These are phyloP conservation scores for Catharanthus roseus DNA, from an alignment of 257 asterid species.

Conservation along the genomic window DNA sequence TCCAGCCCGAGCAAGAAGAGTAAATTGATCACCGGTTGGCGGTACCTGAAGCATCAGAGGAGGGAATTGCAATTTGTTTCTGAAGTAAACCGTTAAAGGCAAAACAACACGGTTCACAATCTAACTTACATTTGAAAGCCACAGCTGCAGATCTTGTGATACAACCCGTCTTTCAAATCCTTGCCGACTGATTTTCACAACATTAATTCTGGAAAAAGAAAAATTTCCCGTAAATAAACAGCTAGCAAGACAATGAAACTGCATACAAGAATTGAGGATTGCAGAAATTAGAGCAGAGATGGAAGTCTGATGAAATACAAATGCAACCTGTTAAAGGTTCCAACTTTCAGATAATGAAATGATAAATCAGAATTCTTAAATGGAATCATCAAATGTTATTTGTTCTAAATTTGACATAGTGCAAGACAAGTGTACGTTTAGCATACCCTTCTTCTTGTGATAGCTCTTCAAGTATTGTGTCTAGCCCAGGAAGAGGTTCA, in stretches of 20 bases:
- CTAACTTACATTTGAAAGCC: slow-evolving; percentile 88
- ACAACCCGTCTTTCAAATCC: slow-evolving; percentile 95
- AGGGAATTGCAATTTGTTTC: slow-evolving; percentile 8
- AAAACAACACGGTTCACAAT: neutral
- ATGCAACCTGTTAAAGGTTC: neutral
- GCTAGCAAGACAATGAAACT: neutral
- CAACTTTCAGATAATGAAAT: neutral
- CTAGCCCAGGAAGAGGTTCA: slow-evolving; percentile 93
- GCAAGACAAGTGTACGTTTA: neutral
- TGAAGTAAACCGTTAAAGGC: neutral
- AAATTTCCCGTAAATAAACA: slow-evolving; percentile 7
- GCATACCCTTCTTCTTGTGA: slow-evolving; percentile 86
- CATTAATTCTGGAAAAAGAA: slow-evolving; percentile 41
- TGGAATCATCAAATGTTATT: neutral
- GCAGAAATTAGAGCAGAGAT: neutral
- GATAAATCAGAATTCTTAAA: neutral
- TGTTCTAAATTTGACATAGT: neutral
- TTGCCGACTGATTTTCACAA: slow-evolving; percentile 69
- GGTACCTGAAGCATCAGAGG: slow-evolving; percentile 51
- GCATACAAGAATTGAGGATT: neutral
- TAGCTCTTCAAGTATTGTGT: slow-evolving; percentile 66
- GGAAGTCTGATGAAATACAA: neutral
- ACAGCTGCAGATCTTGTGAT: slow-evolving; percentile 93
- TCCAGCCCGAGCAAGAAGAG: slow-evolving; percentile 96
- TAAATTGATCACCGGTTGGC: slow-evolving; percentile 62